Conservation (phyloP, 192 early-diverging fungal genomes). For the Coemansia sp. region DNA sequence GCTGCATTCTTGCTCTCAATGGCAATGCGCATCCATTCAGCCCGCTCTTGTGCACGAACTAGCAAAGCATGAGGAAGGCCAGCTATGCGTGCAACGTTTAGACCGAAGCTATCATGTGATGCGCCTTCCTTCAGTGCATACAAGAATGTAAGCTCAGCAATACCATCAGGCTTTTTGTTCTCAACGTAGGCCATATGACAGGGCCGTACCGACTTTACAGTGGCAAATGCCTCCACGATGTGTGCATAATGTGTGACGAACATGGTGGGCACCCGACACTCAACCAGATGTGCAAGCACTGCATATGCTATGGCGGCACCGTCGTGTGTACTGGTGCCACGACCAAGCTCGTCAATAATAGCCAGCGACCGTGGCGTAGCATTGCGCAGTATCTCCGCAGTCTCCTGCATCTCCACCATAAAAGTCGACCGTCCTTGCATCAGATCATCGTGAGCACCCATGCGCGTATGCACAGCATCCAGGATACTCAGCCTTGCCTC, state of each 20-base stretch:
- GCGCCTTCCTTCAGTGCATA: conserved; percentile 85
- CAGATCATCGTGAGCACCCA: conserved; percentile 96
- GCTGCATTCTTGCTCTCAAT: conserved; percentile 36
- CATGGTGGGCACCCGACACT: conserved; percentile 73
- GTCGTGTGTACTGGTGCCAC: conserved; percentile 96
- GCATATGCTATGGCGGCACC: conserved; percentile 95
- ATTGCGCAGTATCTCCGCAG: conserved; percentile 83
- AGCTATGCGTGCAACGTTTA: conserved; percentile 95
- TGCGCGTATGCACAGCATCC: conserved; percentile 92
- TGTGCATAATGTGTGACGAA: conserved; percentile 97
- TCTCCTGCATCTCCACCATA: conserved; percentile 94
- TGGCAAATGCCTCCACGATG: conserved; percentile 59
- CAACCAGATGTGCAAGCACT: conserved; percentile 81
- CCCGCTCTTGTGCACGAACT: conserved; percentile 63
- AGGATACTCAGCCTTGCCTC: conserved; percentile 72
- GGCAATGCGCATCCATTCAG: conserved; percentile 65
- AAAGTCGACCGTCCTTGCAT: conserved; percentile 92
- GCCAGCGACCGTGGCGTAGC: conserved; percentile 85
- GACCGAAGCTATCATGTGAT: conserved; percentile 89
- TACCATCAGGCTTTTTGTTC: conserved; percentile 58
- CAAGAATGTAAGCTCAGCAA: conserved; percentile 81
- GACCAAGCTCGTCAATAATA: conserved; percentile 95
- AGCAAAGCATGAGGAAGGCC: conserved; percentile 75
- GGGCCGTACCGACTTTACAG: conserved; percentile 11
- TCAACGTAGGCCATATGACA: conserved; percentile 54